These are phyloP conservation scores for Phaeomoniella chlamydospora DNA, from an alignment of 2,329 filamentous ascomycete species.

Conservation along the genomic window DNA sequence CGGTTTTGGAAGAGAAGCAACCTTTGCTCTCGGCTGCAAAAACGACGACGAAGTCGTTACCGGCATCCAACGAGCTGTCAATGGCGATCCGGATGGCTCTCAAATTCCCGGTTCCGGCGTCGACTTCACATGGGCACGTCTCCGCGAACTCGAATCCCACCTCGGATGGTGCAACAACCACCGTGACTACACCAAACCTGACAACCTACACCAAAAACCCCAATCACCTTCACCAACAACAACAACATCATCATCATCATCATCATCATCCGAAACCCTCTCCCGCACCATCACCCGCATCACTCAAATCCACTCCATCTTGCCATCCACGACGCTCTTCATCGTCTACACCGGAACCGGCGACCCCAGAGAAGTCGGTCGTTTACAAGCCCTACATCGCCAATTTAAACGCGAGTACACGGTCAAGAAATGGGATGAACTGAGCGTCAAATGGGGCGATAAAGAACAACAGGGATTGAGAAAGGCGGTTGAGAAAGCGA, in stretches of 20 bases:
- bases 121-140: conserved; percentile 48
- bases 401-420: conserved; percentile 42
- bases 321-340: conserved; percentile 45
- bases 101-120: conserved; percentile 36
- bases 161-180: conserved; percentile 45
- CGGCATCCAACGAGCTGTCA: conserved; percentile 37
- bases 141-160: conserved; percentile 45
- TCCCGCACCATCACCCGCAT: conserved; percentile 36
- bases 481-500: conserved; percentile 39
- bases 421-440: conserved; percentile 47
- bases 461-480: conserved; percentile 45
- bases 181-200: conserved; percentile 27
- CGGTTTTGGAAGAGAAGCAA: conserved; percentile 42
- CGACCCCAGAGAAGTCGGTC: conserved; percentile 41
- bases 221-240: conserved; percentile 14
- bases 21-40: conserved; percentile 39
- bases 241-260: conserved; percentile 13
- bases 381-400: conserved; percentile 41
- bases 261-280: conserved; percentile 22
- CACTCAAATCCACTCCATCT: conserved; percentile 34
- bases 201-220: conserved; percentile 14
- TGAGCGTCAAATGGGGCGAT: conserved; percentile 51
- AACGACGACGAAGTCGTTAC: conserved; percentile 43
- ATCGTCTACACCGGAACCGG: conserved; percentile 51
- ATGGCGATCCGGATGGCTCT: conserved; percentile 27